Percentiles rank a stretch among this genome's conserved stretches.
These are phyloP conservation scores for Curvularia hawaiiensis DNA, from an alignment of 2,329 filamentous ascomycete species.

Conservation along the genomic window DNA sequence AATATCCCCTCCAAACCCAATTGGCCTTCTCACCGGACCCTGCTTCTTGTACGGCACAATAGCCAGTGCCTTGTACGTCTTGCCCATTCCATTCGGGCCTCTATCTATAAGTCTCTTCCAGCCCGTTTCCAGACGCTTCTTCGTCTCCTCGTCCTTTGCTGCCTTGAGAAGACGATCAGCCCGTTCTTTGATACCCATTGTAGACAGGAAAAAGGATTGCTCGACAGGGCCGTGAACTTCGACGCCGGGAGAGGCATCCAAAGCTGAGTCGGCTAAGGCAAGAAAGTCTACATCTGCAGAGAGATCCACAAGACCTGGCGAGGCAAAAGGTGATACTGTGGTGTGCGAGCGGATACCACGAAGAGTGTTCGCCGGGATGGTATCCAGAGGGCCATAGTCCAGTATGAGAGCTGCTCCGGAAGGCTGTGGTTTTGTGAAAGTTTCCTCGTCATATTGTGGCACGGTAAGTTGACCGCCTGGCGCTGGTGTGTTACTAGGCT, in stretches of 20 bases:
- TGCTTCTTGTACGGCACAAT: conserved; percentile 73
- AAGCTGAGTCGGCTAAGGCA: conserved; percentile 81
- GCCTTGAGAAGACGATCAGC: conserved; percentile 36
- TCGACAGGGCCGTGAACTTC: conserved; percentile 93
- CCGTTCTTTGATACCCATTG: conserved; percentile 73
- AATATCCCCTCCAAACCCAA: conserved; percentile 84
- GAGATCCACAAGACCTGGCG: conserved; percentile 83
- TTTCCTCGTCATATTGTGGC: conserved; percentile 11
- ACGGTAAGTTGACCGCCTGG: conserved; percentile 49
- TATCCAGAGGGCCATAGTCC: conserved; percentile 84
- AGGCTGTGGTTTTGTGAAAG: conserved; percentile 62
- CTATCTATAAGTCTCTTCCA: conserved; percentile 86
- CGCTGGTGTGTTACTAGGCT: conserved; percentile 15
- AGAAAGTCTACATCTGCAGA: conserved; percentile 94
- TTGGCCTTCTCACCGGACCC: conserved; percentile 73
- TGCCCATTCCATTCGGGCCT: conserved; percentile 86
- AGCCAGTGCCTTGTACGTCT: conserved; percentile 90
- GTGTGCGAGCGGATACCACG: conserved; percentile 83
- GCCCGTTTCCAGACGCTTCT: conserved; percentile 67
- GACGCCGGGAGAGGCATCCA: conserved; percentile 74
- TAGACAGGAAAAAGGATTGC: conserved; percentile 77
- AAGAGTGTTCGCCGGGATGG: conserved; percentile 85
- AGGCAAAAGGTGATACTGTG: conserved; percentile 76
- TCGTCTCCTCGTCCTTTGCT: conserved; percentile 47
- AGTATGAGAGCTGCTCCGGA: conserved; percentile 92